Conservation (phyloP, 257 asterid species). For the Solanum appendiculatum region DNA sequence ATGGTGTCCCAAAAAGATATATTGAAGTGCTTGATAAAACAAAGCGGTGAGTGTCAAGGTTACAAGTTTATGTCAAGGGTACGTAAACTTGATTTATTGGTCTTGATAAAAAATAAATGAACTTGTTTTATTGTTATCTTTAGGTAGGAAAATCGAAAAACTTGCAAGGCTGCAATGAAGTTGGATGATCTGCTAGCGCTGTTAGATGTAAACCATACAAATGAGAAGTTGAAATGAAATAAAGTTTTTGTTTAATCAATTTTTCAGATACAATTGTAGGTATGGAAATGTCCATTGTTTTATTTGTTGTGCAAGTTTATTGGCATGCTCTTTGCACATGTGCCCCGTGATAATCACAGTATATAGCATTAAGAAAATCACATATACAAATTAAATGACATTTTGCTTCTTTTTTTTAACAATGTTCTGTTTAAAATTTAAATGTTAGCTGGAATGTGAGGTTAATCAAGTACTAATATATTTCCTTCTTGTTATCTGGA, state of each 20-base stretch:
- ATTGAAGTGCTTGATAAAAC: conserved; percentile 95
- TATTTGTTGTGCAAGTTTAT: background rate
- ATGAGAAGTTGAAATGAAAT: background rate
- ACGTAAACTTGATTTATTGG: background rate
- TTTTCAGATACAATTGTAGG: background rate
- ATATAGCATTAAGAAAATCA: background rate
- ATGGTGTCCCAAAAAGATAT: conserved; percentile 69
- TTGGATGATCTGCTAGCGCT: background rate
- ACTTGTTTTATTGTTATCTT: background rate
- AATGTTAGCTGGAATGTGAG: background rate
- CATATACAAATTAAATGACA: background rate
- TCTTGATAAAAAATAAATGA: background rate
- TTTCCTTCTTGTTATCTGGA: background rate
- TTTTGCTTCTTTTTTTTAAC: background rate
- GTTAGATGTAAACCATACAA: background rate
- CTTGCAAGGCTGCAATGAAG: background rate
- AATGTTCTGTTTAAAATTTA: background rate
- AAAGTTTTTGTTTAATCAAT: background rate
- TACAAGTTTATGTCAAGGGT: background rate
- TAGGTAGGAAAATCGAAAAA: background rate
- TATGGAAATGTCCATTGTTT: background rate
- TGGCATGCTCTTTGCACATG: background rate
- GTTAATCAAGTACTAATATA: too few species aligned
- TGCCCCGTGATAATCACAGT: background rate
- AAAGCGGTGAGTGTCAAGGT: conserved; percentile 45